phyloP scores from a whole-genome alignment of 192 early-diverging fungal genomes.

The Chytriomyces confervae region DNA sequence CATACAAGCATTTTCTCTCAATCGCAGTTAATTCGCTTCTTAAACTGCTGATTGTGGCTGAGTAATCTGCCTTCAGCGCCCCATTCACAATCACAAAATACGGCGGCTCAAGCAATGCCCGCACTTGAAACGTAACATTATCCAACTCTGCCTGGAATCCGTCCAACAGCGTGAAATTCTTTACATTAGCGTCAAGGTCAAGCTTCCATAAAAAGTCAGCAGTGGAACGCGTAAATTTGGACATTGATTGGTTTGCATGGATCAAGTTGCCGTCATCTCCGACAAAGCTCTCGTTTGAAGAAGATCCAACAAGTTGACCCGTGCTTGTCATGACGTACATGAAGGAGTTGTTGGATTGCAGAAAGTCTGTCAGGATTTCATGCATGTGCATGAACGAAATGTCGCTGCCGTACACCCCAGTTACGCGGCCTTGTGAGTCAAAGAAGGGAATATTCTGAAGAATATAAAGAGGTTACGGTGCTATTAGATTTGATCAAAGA shows the following conservation, averaged over 20 bases:
- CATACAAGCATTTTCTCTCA: background rate
- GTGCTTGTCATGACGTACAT: background rate
- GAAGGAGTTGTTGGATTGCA: background rate
- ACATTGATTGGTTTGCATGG: no score
- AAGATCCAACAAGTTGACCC: background rate
- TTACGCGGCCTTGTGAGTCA: background rate
- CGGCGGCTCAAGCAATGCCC: background rate
- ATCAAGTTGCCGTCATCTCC: background rate
- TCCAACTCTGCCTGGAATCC: background rate
- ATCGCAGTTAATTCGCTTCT: background rate
- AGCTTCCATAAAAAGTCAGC: no score
- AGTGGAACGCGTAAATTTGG: no score
- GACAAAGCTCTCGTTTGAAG: background rate
- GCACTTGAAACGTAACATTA: background rate
- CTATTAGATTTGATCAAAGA: background rate
- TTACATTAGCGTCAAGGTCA: no score
- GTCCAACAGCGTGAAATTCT: no score
- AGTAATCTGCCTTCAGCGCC: background rate
- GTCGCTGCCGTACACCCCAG: background rate
- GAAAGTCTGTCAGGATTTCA: background rate
- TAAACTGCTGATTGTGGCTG: background rate
- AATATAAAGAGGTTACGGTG: background rate
- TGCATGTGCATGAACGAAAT: background rate
- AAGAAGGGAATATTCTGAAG: background rate
- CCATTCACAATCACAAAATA: conserved; percentile 8